A percentile compares a stretch with the other conserved stretches of the same genome.
Evolutionary conservation across 2,329 filamentous ascomycete genomes (phyloP).

Genomic region (Colletotrichum melonis): DNA sequence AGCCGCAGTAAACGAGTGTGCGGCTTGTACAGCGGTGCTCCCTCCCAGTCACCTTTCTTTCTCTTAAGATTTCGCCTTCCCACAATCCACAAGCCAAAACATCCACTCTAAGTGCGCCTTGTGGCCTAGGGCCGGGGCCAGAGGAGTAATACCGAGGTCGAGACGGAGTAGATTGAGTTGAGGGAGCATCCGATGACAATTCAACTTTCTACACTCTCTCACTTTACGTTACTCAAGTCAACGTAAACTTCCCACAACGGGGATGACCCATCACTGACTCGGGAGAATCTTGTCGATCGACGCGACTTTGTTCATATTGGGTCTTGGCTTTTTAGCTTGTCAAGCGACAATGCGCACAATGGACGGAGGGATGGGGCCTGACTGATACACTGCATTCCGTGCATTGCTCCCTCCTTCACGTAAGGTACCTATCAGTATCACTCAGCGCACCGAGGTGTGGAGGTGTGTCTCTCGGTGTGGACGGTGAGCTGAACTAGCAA

Average conservation of each 20-base stretch:
- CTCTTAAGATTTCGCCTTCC: neutral
- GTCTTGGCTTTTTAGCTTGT: constrained; percentile 17
- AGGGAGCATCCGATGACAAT: constrained; percentile 7
- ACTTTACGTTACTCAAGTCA: neutral
- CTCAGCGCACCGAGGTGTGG: neutral
- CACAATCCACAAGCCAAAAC: neutral
- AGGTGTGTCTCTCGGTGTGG: constrained; percentile 17
- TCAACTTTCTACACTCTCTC: constrained; percentile 7
- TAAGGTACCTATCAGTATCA: no score
- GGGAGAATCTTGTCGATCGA: constrained; percentile 34
- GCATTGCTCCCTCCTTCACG: neutral
- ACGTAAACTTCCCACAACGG: constrained; percentile 13
- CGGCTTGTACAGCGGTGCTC: constrained; percentile 8
- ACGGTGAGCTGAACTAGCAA: constrained; percentile 16
- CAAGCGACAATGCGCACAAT: constrained; percentile 31
- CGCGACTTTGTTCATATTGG: constrained; percentile 1
- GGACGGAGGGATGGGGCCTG: constrained; percentile 7
- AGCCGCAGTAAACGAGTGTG: constrained; percentile 24
- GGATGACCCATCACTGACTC: constrained; percentile 31
- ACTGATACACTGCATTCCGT: constrained; percentile 5
- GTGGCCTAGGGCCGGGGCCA: neutral
- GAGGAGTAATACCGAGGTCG: constrained; percentile 17
- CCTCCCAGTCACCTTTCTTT: neutral
- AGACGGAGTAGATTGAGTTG: neutral
- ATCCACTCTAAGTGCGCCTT: neutral